Evolutionary conservation across 225 moss, liverwort and hornwort genomes (phyloP).

Genomic region (Polytrichum formosum): DNA sequence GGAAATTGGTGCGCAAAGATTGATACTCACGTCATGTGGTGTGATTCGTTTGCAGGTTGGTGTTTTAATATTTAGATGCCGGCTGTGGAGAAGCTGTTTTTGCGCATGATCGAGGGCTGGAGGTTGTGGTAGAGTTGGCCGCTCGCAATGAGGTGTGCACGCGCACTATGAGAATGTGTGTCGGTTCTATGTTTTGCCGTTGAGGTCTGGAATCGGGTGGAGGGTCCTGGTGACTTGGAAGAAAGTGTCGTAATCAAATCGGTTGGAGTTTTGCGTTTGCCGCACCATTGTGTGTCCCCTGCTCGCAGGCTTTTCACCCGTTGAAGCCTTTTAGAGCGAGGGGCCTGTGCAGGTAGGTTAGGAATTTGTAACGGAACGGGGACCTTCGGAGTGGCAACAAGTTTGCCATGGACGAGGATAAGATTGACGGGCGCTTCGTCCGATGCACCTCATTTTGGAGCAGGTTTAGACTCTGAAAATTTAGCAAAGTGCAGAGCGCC

Average conservation of each 20-base stretch:
- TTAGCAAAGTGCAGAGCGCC: neutral
- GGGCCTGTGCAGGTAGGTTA: neutral
- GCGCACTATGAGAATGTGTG: constrained; percentile 14
- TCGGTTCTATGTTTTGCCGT: constrained; percentile 5
- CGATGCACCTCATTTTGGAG: neutral
- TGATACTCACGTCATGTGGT: neutral
- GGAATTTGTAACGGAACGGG: constrained; percentile 1
- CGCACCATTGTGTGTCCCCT: neutral
- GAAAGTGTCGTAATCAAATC: constrained; percentile 10
- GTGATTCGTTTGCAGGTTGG: constrained; percentile 21
- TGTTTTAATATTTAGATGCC: constrained; percentile 44
- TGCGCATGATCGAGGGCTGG: constrained; percentile 23
- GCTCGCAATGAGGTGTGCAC: constrained; percentile 56
- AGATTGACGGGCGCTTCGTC: constrained; percentile 17
- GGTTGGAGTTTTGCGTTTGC: constrained; percentile 14
- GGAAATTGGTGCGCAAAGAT: no score
- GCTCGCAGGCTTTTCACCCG: neutral
- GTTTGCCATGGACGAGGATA: constrained; percentile 11
- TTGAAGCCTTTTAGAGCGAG: neutral
- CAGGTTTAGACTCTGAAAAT: no score
- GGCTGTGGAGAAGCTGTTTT: constrained; percentile 36
- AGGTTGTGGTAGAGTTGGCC: constrained; percentile 32
- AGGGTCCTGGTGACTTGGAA: constrained; percentile 21
- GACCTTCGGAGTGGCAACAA: neutral
- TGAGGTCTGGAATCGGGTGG: constrained; percentile 11